Evolutionary conservation across 371 early-diverging fungal species (phyloP).

Genomic region (Blastocladiella emersonii): DNA sequence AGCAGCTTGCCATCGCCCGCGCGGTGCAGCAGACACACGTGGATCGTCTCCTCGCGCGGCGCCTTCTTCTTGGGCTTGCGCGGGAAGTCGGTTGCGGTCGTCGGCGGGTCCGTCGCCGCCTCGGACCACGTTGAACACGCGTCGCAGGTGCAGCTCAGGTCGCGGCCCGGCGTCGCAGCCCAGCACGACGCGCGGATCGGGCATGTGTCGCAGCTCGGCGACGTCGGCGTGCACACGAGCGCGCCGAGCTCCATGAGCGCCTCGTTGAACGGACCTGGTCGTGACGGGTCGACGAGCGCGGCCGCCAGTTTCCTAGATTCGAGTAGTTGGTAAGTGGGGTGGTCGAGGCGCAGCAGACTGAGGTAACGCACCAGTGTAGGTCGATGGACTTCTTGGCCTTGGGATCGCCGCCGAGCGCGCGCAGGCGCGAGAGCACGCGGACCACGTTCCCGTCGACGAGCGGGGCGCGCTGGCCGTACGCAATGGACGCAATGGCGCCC

Average conservation of each 20-base stretch:
- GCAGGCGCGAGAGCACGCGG: constrained; percentile 51
- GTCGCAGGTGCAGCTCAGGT: background rate
- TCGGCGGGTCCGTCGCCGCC: background rate
- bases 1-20: constrained; percentile 28
- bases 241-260: constrained; percentile 75
- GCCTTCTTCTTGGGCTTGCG: constrained; percentile 43
- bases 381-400: constrained; percentile 42
- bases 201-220: constrained; percentile 50
- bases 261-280: constrained; percentile 71
- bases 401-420: constrained; percentile 56
- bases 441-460: constrained; percentile 74
- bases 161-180: constrained; percentile 40
- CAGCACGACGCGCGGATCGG: constrained; percentile 44
- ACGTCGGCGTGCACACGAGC: constrained; percentile 57
- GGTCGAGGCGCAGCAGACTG: too few species aligned
- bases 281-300: constrained; percentile 29
- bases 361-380: constrained; percentile 48
- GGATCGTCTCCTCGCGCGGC: constrained; percentile 47
- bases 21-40: constrained; percentile 39
- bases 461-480: constrained; percentile 43
- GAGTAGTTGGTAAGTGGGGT: too few species aligned
- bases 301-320: constrained; percentile 35
- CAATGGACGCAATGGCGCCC: constrained; percentile 62
- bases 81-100: constrained; percentile 39
- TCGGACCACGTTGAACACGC: background rate